These are phyloP conservation scores for Mortierella sp. DNA, from an alignment of 371 early-diverging fungal species.

Conservation along the genomic window DNA sequence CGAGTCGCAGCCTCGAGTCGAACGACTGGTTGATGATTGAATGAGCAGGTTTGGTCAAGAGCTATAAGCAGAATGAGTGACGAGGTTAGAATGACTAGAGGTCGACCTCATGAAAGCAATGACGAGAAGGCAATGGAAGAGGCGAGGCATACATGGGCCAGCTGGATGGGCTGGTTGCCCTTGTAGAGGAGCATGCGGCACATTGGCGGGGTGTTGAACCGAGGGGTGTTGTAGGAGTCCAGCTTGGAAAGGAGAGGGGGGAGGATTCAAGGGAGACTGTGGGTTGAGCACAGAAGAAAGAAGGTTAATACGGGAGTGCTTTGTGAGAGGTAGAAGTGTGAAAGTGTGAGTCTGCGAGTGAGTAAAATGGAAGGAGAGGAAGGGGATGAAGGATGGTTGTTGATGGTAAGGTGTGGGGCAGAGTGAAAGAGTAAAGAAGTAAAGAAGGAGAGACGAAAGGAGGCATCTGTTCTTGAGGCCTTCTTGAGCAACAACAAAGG, in stretches of 20 bases:
- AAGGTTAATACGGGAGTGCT: background rate
- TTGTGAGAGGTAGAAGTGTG: background rate
- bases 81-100: constrained; percentile 79
- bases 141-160: constrained; percentile 87
- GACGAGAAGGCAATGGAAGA: constrained; percentile 58
- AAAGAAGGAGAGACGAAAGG: constrained; percentile 1
- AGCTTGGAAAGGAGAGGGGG: constrained; percentile 29
- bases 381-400: background rate
- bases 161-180: constrained; percentile 81
- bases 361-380: background rate
- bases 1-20: constrained; percentile 81
- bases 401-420: no score
- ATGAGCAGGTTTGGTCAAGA: constrained; percentile 65
- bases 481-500: no score
- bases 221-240: constrained; percentile 53
- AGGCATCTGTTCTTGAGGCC: background rate
- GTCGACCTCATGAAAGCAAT: background rate
- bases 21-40: constrained; percentile 90
- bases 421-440: background rate
- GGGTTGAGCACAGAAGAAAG: background rate
- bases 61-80: constrained; percentile 74
- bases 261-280: background rate
- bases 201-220: constrained; percentile 63
- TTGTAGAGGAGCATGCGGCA: constrained; percentile 86
- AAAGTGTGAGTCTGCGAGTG: background rate